Evolutionary conservation across 768 basidiomycete species (phyloP), one percentile per base, ranked within the genome.

Genomic region (Hericium erinaceus): DNA sequence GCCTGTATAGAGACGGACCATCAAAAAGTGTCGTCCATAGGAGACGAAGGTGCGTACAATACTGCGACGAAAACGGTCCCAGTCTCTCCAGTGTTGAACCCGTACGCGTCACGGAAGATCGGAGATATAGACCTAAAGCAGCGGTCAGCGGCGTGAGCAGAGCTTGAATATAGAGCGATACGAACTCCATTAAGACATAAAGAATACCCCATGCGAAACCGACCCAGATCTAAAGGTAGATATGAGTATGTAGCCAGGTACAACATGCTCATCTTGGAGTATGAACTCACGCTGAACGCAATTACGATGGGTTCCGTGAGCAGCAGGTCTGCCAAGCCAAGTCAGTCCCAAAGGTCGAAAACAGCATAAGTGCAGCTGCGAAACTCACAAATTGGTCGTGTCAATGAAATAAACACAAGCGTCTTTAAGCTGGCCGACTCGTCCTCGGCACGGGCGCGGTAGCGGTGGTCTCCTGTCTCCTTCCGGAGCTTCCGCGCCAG

Each of bases 141-240:
- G 28, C 12, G 39, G 24, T 48, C 52, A 51, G 33, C 3, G 28
- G 15, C 22, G 44, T 3, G 12, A 39, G 39, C 18, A 24, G 48
- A 39, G 38, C 44, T 6, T 38, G 26, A 13, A 58, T n/a, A 24
- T 11, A 41, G 9, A 49, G 53, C 18, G 38, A 39, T 38, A 56
- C 62, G 48, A 63, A 84, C 82, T 81, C 80, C 33, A 88, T 74
- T 65, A 90, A 71, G 55, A 81, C 83, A 64, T 80, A 92, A 20
- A 85, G 67, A 5, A 89, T 79, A 0, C 89, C 89, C 89, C 89
- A 92, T 0, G 80, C 77, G 58, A 92, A 82, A 54, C 83, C 82
- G 33, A 83, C 71, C 85, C 84, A 86, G n/a, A 86, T 65, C 84
- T 88, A 67, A 16, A 33, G 13, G 26, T 1, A 44, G 2, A 51